Evolutionary conservation across 2,329 filamentous ascomycete genomes (phyloP), one percentile per base, ranked within the genome.

Genomic region (Arthrobotrys conoides): DNA sequence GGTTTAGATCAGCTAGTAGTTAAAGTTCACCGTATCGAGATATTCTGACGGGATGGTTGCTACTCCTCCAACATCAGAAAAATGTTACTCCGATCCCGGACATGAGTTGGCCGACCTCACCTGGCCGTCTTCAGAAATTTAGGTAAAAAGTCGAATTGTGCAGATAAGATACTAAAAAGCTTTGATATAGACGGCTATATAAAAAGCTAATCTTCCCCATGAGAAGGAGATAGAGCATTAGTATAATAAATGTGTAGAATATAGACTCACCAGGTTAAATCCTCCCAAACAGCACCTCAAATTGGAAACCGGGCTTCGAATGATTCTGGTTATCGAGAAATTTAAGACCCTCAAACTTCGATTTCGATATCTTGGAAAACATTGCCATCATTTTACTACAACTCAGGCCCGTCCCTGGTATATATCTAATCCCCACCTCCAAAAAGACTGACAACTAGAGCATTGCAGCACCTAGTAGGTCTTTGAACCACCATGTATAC

Each of bases 21-120:
- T 61, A 44, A 61, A 24, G 57, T 41, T 61, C 14, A 9, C 36
- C 36, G 36, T 61, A 44, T 44, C 57, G 57, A 44, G 36, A n/a
- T 27, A 61, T n/a, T 12, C 4, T 10, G 12, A 61, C 20, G 18
- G 8, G 22, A 61, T 27, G 12, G 3, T 16, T 44, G 57, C 4
- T 41, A 44, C 36, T 14, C 12, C 22, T 24, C 22, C 20, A 8
- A 2, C 3, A 27, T 12, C 16, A 12, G 14, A 3, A 24, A 9
- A 27, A 59, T 20, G 18, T 24, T 61, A 61, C 36, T 59, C 33
- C 33, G 33, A 36, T 44, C 44, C 20, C 2, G 20, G 12, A 10
- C 33, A 24, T 44, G 57, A 61, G 57, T n/a, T 61, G 36, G 57
- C 36, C 22, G 24, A 44, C 2, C 41, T 44, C 16, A 44, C 41